Evolutionary conservation across 352 stramenopile genomes (phyloP).

Genomic region (Globisporangium nodosum): DNA sequence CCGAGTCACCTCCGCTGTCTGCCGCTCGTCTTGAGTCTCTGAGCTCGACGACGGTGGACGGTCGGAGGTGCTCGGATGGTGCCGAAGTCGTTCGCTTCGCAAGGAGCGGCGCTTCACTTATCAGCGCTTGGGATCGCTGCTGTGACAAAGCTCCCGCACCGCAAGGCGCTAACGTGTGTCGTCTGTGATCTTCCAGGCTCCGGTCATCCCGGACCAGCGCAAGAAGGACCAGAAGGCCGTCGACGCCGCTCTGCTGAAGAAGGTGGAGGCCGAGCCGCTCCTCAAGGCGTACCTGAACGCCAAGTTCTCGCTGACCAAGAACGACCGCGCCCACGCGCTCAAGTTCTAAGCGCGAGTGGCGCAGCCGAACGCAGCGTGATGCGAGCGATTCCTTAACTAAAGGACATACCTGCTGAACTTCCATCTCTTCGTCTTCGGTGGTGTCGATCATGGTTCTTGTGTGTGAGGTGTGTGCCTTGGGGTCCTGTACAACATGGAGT

Average conservation of each 20-base stretch:
- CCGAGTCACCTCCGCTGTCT: neutral
- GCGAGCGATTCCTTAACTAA: conserved; percentile 17
- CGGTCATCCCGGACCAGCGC: conserved; percentile 94
- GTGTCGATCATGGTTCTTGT: too few species aligned
- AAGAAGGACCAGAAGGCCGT: conserved; percentile 99
- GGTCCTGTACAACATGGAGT: too few species aligned
- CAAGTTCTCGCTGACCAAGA: conserved; percentile 97
- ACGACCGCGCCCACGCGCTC: conserved; percentile 97
- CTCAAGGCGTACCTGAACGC: conserved; percentile 98
- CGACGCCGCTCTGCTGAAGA: conserved; percentile 89
- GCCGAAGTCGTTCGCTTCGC: conserved; percentile 4
- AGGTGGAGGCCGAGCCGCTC: conserved; percentile 86
- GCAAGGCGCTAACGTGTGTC: conserved; percentile 21
- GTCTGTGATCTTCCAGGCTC: conserved; percentile 37
- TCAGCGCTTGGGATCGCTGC: conserved; percentile 90
- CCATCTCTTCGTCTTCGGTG: neutral
- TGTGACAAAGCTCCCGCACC: conserved; percentile 79
- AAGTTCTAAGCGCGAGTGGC: conserved; percentile 93
- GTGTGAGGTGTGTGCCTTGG: too few species aligned
- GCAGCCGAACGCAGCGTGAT: conserved; percentile 12
- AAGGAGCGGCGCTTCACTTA: conserved; percentile 15
- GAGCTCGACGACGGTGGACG: neutral
- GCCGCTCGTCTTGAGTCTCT: neutral
- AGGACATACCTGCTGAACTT: conserved; percentile 39
- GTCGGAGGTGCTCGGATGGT: neutral